These are phyloP conservation scores for Leccinum olivaceopallidum DNA, from an alignment of 768 basidiomycete genomes.

Conservation along the genomic window DNA sequence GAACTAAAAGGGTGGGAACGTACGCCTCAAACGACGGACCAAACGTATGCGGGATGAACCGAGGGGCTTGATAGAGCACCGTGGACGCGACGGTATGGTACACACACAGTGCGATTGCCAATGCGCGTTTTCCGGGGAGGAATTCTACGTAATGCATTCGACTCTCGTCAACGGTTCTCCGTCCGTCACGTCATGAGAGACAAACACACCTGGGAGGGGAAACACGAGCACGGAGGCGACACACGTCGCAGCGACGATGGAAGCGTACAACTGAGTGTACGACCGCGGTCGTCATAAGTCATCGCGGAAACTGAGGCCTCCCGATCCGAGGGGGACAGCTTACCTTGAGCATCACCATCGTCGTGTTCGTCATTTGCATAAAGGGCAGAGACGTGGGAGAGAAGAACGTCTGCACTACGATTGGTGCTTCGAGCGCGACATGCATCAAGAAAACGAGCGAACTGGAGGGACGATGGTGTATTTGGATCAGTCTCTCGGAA, in stretches of 20 bases:
- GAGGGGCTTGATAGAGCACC: conserved; percentile 70
- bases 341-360: conserved; percentile 74
- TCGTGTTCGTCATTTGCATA: conserved; percentile 80
- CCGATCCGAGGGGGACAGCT: conserved; percentile 5
- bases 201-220: conserved; percentile 62
- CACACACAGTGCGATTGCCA: conserved; percentile 73
- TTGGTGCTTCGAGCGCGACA: conserved; percentile 73
- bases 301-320: background rate
- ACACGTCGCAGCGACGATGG: conserved; percentile 62
- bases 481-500: background rate
- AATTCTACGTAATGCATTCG: conserved; percentile 50
- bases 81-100: conserved; percentile 78
- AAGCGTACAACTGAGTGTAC: conserved; percentile 61
- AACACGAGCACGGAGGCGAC: conserved; percentile 63
- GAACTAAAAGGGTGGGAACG: conserved; percentile 32
- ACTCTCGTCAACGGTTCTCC: background rate
- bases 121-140: conserved; percentile 80
- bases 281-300: background rate
- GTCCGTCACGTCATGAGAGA: conserved; percentile 14
- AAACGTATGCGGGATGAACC: conserved; percentile 76
- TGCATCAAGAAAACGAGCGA: conserved; percentile 76
- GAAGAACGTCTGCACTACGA: conserved; percentile 76
- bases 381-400: conserved; percentile 67
- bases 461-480: conserved; percentile 31
- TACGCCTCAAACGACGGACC: conserved; percentile 62